Conservation (phyloP, 257 asterid genomes). For the Nemophila menziesii region DNA sequence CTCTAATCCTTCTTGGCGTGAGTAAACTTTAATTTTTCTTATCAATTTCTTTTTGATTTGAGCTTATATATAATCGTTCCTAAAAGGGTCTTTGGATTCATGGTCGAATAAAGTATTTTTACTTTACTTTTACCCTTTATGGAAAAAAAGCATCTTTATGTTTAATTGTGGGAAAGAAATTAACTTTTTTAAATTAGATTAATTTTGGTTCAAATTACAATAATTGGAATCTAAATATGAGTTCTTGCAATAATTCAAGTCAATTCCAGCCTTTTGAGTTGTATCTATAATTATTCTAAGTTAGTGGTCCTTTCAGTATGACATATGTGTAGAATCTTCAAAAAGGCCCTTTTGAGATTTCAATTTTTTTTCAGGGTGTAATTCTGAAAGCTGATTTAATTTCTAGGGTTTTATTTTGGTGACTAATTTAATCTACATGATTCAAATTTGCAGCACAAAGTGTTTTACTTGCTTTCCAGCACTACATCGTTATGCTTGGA, state of each 20-base stretch:
- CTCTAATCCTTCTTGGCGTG: slow-evolving; percentile 91
- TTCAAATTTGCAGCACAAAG: slow-evolving; percentile 55
- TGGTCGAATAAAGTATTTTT: neutral
- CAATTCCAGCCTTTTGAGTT: neutral
- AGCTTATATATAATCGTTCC: neutral
- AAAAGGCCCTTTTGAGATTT: neutral
- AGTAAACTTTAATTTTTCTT: slow-evolving; percentile 10
- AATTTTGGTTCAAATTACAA: neutral
- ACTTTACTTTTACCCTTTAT: neutral
- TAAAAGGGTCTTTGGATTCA: neutral
- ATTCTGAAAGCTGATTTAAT: neutral
- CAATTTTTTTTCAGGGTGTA: neutral
- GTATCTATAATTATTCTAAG: neutral
- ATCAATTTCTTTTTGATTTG: neutral
- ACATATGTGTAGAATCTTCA: slow-evolving; percentile 1
- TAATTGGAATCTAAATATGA: neutral
- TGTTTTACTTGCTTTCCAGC: slow-evolving; percentile 67
- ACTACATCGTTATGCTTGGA: slow-evolving; percentile 96
- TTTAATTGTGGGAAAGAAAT: neutral
- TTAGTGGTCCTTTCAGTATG: neutral
- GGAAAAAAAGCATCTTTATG: neutral
- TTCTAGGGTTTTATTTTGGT: neutral
- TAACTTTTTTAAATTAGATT: neutral
- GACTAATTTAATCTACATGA: neutral
- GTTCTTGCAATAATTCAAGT: neutral